These are phyloP conservation scores for Trichoderma sp. DNA, from an alignment of 2,329 filamentous ascomycete genomes.

Conservation along the genomic window DNA sequence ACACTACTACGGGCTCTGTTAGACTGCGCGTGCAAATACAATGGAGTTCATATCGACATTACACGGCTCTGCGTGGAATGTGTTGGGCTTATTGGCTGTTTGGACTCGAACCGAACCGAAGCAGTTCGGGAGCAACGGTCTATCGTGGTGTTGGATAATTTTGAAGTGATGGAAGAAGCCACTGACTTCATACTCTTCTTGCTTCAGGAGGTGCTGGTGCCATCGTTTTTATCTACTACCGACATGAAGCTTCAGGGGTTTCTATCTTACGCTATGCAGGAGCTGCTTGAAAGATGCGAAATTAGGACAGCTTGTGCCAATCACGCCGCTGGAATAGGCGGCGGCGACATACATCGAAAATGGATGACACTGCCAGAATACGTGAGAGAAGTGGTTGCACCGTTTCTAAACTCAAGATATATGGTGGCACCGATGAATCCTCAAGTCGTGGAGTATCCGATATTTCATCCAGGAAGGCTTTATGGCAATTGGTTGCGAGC, in stretches of 20 bases:
- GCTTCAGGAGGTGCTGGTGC: slow-evolving; percentile 83
- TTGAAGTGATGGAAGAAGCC: slow-evolving; percentile 73
- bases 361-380: slow-evolving; percentile 78
- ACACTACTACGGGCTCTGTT: slow-evolving; percentile 75
- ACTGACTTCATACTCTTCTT: slow-evolving; percentile 85
- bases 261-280: slow-evolving; percentile 92
- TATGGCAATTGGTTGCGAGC: slow-evolving; percentile 81
- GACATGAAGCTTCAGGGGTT: slow-evolving; percentile 89
- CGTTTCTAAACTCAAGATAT: slow-evolving; percentile 85
- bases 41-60: slow-evolving; percentile 66
- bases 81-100: slow-evolving; percentile 83
- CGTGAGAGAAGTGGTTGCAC: slow-evolving; percentile 78
- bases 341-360: slow-evolving; percentile 65
- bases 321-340: slow-evolving; percentile 47
- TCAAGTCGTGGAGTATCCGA: slow-evolving; percentile 68
- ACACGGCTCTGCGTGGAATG: slow-evolving; percentile 75
- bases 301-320: slow-evolving; percentile 60
- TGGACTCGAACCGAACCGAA: slow-evolving; percentile 90
- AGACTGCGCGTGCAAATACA: slow-evolving; percentile 82
- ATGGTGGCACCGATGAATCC: slow-evolving; percentile 64
- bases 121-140: slow-evolving; percentile 73
- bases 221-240: slow-evolving; percentile 86
- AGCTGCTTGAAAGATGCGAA: slow-evolving; percentile 76
- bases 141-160: slow-evolving; percentile 88
- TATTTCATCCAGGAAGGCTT: slow-evolving; percentile 67